Base-by-base conservation (phyloP, 805 yeast genomes). In the Cyberlindnera petersonii region DNA sequence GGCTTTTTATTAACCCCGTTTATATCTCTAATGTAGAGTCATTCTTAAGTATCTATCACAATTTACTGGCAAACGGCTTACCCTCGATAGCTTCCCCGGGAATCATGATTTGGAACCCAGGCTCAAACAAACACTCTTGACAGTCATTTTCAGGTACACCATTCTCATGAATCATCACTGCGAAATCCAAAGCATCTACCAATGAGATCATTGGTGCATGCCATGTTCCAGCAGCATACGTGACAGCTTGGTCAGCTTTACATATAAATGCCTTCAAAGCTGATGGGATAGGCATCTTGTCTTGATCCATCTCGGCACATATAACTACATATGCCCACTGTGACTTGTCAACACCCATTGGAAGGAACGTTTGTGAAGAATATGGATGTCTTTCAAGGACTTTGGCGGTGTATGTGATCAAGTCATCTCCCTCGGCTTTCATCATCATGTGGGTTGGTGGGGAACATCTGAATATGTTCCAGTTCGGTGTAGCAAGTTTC, bases 121-220 rank as follows among this genome's bases (percentile, higher is more conserved):
- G 85, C 16, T 73, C 74, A 49, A 82, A 76, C 48, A 77, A 72
- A 39, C 82, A 77, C 59, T 89, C 97, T 56, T 84, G 82, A 52
- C 93, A 82, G 53, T 88, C 95, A 48, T 84, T 94, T 2, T 75
- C 74, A 1, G 79, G 68, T 6, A 84, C 79, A 1, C 86, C 91
- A 48, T 85, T 86, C 52, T 89, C 97, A 56, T 83, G 83, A 23
- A 86, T 81, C 37, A 88, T 64, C n/a, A 91, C 97, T 3, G 86
- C 89, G 63, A 89, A 91, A 55, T 91, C 96, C 11, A 81, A 63
- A 5, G 66, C 64, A 19, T 74, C 77, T 24, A 79, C 82, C 9
- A 87, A 59, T 2, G 86, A 91, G 17, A 91, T 82, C 98, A 89
- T 89, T 4, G 98, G 97, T 0, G 97, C 95, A 58, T 89, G 98